phyloP scores from a whole-genome alignment of 2,329 filamentous ascomycete species.

The Herpomyces periplanetae region DNA sequence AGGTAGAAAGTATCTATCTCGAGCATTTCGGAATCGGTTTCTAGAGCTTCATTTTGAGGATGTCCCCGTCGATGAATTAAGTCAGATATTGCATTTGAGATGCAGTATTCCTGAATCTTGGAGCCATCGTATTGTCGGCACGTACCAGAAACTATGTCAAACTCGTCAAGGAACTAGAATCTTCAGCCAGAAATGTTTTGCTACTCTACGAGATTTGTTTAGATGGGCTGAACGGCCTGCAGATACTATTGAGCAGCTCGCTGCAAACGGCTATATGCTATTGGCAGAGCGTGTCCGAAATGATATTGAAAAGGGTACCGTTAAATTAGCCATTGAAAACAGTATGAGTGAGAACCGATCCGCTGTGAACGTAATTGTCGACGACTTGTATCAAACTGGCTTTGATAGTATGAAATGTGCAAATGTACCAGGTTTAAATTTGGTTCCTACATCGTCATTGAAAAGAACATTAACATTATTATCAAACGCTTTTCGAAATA shows the following conservation, averaged over 20 bases:
- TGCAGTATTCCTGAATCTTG: slow-evolving; percentile 69
- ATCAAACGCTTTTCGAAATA: slow-evolving; percentile 44
- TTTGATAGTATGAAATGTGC: slow-evolving; percentile 7
- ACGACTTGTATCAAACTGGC: slow-evolving; percentile 22
- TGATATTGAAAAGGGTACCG: slow-evolving; percentile 38
- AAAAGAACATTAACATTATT: slow-evolving; percentile 59
- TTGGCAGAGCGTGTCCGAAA: slow-evolving; percentile 81
- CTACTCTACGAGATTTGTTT: slow-evolving; percentile 76
- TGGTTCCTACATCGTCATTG: slow-evolving; percentile 92
- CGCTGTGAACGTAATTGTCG: slow-evolving; percentile 31
- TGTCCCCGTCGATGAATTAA: slow-evolving; percentile 72
- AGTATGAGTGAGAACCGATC: slow-evolving; percentile 23
- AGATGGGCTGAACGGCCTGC: slow-evolving; percentile 62
- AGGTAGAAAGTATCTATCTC: slow-evolving; percentile 59
- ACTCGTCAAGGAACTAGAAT: slow-evolving; percentile 58
- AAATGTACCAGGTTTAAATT: slow-evolving; percentile 18
- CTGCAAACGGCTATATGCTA: slow-evolving; percentile 76
- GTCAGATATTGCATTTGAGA: slow-evolving; percentile 55
- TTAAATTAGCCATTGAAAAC: slow-evolving; percentile 55
- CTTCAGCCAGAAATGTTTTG: slow-evolving; percentile 92
- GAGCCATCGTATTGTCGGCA: slow-evolving; percentile 54
- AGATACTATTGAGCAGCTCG: slow-evolving; percentile 53
- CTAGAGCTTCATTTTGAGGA: slow-evolving; percentile 91
- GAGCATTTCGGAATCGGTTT: slow-evolving; percentile 85
- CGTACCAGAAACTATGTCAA: slow-evolving; percentile 67